Conservation (phyloP, 352 stramenopile genomes). For the Phytophthora pini region DNA sequence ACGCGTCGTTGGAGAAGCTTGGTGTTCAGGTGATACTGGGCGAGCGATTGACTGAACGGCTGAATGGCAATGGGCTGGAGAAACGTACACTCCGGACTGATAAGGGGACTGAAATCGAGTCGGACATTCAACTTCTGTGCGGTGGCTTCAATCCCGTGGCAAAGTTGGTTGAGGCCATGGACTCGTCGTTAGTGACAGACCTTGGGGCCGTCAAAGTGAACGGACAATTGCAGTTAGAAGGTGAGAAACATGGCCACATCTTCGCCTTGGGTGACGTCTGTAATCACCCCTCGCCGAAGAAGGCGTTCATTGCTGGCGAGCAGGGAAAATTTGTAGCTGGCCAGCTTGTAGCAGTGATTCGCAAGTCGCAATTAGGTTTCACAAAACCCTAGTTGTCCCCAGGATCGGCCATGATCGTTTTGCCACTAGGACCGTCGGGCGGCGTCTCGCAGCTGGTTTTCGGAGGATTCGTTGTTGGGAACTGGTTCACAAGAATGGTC, state of each 20-base stretch:
- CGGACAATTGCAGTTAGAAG: constrained; percentile 36
- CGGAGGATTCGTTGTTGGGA: constrained; percentile 38
- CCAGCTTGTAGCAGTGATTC: constrained; percentile 28
- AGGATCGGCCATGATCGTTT: constrained; percentile 30
- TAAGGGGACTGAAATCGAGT: constrained; percentile 42
- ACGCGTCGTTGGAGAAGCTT: constrained; percentile 20
- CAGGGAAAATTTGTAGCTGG: constrained; percentile 38
- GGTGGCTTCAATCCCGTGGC: constrained; percentile 31
- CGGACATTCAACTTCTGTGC: constrained; percentile 45
- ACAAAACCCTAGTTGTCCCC: constrained; percentile 32
- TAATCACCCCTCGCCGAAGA: constrained; percentile 47
- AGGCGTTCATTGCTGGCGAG: constrained; percentile 39
- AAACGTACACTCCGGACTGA: constrained; percentile 28
- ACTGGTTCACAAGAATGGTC: constrained; percentile 35
- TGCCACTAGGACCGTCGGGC: constrained; percentile 43
- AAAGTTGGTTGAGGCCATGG: constrained; percentile 27
- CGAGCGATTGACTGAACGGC: constrained; percentile 29
- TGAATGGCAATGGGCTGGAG: constrained; percentile 33
- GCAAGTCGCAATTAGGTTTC: constrained; percentile 25
- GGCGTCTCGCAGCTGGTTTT: constrained; percentile 42
- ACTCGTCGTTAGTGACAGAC: constrained; percentile 21
- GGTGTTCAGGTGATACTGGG: constrained; percentile 36
- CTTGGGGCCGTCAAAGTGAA: constrained; percentile 39
- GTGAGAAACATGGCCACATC: constrained; percentile 31
- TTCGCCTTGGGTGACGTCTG: constrained; percentile 48